Conservation (phyloP, 495 filamentous ascomycete genomes). For the Geoglossum glabrum region DNA sequence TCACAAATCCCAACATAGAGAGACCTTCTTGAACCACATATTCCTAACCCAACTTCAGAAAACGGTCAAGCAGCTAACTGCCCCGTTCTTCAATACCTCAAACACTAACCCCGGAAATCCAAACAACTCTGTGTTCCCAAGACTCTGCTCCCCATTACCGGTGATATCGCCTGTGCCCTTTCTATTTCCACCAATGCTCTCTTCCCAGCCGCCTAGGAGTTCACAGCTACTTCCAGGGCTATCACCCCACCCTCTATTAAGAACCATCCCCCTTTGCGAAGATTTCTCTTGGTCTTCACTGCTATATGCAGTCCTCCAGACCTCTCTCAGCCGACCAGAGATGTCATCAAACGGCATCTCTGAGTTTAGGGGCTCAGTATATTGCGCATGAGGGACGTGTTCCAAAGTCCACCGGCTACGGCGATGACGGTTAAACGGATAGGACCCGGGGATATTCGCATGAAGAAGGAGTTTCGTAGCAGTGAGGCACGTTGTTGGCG, state of each 20-base stretch:
- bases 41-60: constrained; percentile 29
- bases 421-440: constrained; percentile 88
- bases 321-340: constrained; percentile 41
- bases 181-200: constrained; percentile 27
- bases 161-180: constrained; percentile 4
- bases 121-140: constrained; percentile 72
- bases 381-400: constrained; percentile 20
- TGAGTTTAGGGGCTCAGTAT: constrained; percentile 31
- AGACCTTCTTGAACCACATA: neutral
- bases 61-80: constrained; percentile 75
- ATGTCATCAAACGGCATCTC: constrained; percentile 59
- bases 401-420: constrained; percentile 71
- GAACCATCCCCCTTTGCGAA: constrained; percentile 60
- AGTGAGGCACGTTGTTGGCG: constrained; percentile 38
- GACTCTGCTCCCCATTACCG: constrained; percentile 23
- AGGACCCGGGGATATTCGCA: constrained; percentile 85
- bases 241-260: constrained; percentile 80
- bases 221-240: constrained; percentile 82
- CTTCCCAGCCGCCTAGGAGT: constrained; percentile 77
- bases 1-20: neutral
- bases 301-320: constrained; percentile 48
- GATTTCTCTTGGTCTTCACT: constrained; percentile 38
- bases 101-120: constrained; percentile 87
- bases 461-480: constrained; percentile 84
- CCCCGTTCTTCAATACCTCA: constrained; percentile 85